Evolutionary conservation across 345 rosid genomes (phyloP).

Genomic region (Eutrema heterophyllum): DNA sequence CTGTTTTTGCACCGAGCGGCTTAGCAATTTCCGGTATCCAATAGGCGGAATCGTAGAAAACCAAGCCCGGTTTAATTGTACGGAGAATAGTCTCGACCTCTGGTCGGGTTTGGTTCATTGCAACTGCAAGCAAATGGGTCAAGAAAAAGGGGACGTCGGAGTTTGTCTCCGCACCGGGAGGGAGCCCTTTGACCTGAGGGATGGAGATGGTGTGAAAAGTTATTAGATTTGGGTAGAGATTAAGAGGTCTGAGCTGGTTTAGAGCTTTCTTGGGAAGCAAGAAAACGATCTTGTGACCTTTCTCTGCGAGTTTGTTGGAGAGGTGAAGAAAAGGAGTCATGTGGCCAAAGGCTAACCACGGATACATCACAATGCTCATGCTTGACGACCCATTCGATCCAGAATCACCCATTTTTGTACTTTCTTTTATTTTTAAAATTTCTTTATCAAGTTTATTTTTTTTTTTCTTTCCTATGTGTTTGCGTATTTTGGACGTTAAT

Average conservation of each 20-base stretch:
- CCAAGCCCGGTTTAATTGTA: slow-evolving; percentile 37
- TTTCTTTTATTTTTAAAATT: background rate
- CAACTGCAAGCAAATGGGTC: slow-evolving; percentile 41
- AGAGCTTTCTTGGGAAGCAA: slow-evolving; percentile 43
- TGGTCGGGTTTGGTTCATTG: slow-evolving; percentile 55
- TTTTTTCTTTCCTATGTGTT: background rate
- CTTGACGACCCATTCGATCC: slow-evolving; percentile 17
- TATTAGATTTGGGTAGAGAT: slow-evolving; percentile 44
- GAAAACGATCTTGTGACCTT: slow-evolving; percentile 37
- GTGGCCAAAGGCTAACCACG: slow-evolving; percentile 60
- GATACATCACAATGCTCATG: slow-evolving; percentile 42
- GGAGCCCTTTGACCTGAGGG: slow-evolving; percentile 59
- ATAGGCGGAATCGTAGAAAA: slow-evolving; percentile 48
- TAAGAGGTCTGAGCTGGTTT: slow-evolving; percentile 32
- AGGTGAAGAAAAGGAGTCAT: slow-evolving; percentile 51
- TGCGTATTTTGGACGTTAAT: background rate
- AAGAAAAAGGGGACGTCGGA: slow-evolving; percentile 54
- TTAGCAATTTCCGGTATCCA: slow-evolving; percentile 58
- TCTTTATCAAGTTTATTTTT: background rate
- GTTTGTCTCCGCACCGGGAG: slow-evolving; percentile 62
- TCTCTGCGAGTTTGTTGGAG: slow-evolving; percentile 48
- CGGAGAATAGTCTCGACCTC: slow-evolving; percentile 43
- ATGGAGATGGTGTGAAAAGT: slow-evolving; percentile 38
- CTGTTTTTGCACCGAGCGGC: slow-evolving; percentile 48
- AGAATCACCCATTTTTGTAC: slow-evolving; percentile 12